Conservation (phyloP, 768 basidiomycete genomes). For the Brasilioporus rufonigricans region DNA sequence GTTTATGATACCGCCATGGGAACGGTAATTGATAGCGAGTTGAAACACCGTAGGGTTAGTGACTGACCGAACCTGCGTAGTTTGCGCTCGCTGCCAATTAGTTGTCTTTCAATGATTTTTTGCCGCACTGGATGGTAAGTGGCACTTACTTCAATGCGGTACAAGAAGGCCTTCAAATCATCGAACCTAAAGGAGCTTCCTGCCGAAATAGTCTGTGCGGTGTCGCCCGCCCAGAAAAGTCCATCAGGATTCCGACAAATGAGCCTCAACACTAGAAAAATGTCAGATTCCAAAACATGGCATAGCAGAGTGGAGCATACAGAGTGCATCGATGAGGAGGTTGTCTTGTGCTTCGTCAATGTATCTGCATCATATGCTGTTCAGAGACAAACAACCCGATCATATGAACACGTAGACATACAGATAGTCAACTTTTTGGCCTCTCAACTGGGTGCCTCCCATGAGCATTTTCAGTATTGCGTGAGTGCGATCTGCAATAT, state of each 20-base stretch:
- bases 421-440: conserved; percentile 53
- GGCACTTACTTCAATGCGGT: conserved; percentile 52
- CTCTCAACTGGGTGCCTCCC: conserved; percentile 29
- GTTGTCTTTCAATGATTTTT: neutral
- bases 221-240: conserved; percentile 78
- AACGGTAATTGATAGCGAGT: conserved; percentile 64
- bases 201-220: conserved; percentile 72
- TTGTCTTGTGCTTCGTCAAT: conserved; percentile 77
- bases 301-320: conserved; percentile 34
- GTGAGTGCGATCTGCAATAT: conserved; percentile 66
- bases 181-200: conserved; percentile 73
- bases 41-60: conserved; percentile 46
- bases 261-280: conserved; percentile 50
- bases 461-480: conserved; percentile 40
- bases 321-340: conserved; percentile 58
- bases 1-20: conserved; percentile 69
- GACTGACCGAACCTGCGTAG: conserved; percentile 9
- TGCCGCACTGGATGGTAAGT: neutral
- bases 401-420: conserved; percentile 28
- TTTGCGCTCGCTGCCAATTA: conserved; percentile 23
- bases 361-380: conserved; percentile 37
- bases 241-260: conserved; percentile 66
- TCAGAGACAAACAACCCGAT: neutral
- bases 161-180: conserved; percentile 66
- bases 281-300: conserved; percentile 6